Evolutionary conservation across 2,329 filamentous ascomycete species (phyloP).

Genomic region (Aspergillus pseudonomiae): DNA sequence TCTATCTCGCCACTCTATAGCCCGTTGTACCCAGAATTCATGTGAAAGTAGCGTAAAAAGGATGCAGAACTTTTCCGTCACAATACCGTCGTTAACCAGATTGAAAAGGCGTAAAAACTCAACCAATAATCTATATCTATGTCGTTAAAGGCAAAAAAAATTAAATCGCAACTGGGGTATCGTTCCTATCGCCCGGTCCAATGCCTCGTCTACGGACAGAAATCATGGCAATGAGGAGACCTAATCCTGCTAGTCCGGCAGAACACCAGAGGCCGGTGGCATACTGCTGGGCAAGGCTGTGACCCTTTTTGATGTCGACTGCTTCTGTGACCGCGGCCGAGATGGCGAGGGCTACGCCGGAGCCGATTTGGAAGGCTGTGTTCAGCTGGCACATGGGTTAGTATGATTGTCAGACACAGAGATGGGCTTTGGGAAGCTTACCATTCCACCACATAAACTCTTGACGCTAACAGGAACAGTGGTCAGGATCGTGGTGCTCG

Average conservation of each 20-base stretch:
- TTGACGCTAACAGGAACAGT: slow-evolving; percentile 47
- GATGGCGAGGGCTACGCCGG: slow-evolving; percentile 45
- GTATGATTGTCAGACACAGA: not conserved
- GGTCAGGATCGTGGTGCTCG: slow-evolving; percentile 45
- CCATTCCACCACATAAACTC: slow-evolving; percentile 46
- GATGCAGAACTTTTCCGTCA: not conserved
- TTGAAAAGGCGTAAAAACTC: not conserved
- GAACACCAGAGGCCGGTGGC: slow-evolving; percentile 48
- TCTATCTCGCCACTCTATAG: not conserved
- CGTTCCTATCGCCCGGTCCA: slow-evolving; percentile 11
- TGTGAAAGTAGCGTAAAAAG: not conserved
- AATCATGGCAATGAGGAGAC: slow-evolving; percentile 25
- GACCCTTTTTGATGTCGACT: slow-evolving; percentile 42
- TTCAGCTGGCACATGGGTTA: slow-evolving; percentile 33
- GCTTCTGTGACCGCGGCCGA: slow-evolving; percentile 43
- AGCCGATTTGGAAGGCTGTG: slow-evolving; percentile 49
- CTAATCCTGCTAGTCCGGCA: slow-evolving; percentile 43
- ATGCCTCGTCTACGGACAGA: slow-evolving; percentile 13
- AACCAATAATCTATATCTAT: not conserved
- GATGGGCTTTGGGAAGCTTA: not conserved
- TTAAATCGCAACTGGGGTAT: slow-evolving; percentile 12
- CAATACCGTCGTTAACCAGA: not conserved
- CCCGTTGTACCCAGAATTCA: not conserved
- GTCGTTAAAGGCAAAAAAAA: not conserved
- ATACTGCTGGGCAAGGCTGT: slow-evolving; percentile 38